phyloP scores from a whole-genome alignment of 306 rosid species.

The Citrullus mucosospermus region DNA sequence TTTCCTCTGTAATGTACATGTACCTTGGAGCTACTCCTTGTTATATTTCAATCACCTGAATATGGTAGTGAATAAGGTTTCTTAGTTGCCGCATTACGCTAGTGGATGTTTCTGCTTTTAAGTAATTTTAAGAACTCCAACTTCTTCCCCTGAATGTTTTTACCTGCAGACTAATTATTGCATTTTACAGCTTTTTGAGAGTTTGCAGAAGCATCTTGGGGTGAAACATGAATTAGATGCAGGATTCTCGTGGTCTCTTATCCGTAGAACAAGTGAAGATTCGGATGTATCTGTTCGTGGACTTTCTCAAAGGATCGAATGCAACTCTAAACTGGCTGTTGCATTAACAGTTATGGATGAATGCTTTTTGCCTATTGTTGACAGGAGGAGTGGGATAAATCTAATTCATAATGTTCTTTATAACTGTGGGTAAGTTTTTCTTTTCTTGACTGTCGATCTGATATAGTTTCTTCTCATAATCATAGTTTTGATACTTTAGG shows the following conservation, averaged over 20 bases:
- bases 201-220: constrained; percentile 77
- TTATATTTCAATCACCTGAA: neutral
- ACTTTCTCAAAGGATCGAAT: constrained; percentile 56
- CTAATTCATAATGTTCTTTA: constrained; percentile 74
- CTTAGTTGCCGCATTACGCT: neutral
- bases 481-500: neutral
- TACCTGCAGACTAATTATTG: neutral
- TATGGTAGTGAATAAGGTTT: neutral
- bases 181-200: constrained; percentile 64
- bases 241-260: constrained; percentile 86
- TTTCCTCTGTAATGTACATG: neutral
- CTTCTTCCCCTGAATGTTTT: neutral
- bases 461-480: neutral
- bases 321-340: constrained; percentile 92
- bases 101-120: neutral
- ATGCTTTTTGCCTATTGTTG: constrained; percentile 90
- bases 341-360: constrained; percentile 94
- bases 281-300: constrained; percentile 51
- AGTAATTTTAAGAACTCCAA: neutral
- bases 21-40: neutral
- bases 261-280: constrained; percentile 66
- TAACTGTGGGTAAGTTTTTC: constrained; percentile 66
- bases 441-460: neutral
- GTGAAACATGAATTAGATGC: constrained; percentile 83
- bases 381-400: constrained; percentile 91